Percentiles rank a stretch among this genome's conserved stretches.
phyloP scores from a whole-genome alignment of 2,329 filamentous ascomycete genomes.

The Sclerotinia subarctica region DNA sequence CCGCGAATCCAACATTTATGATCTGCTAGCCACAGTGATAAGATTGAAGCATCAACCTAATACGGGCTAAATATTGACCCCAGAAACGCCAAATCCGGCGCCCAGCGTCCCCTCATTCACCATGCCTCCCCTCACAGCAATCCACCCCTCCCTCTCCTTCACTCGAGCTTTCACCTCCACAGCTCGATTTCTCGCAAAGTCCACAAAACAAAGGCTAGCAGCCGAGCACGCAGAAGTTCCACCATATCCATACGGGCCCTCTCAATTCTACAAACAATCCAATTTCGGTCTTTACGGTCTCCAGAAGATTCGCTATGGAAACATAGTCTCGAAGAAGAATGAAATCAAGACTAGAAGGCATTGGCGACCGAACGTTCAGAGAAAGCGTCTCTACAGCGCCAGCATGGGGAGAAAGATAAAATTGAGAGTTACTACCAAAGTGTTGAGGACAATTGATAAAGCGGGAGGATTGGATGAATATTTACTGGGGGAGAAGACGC shows the following conservation, averaged over 20 bases:
- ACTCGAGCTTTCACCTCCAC: slow-evolving; percentile 39
- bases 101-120: slow-evolving; percentile 13
- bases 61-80: not conserved
- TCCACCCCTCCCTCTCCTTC: slow-evolving; percentile 33
- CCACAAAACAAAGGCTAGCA: slow-evolving; percentile 39
- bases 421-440: slow-evolving; percentile 65
- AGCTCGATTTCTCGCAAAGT: slow-evolving; percentile 36
- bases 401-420: slow-evolving; percentile 61
- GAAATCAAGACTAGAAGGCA: slow-evolving; percentile 67
- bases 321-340: slow-evolving; percentile 67
- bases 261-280: slow-evolving; percentile 73
- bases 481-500: slow-evolving; percentile 74
- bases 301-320: slow-evolving; percentile 72
- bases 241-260: slow-evolving; percentile 69
- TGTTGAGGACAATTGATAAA: slow-evolving; percentile 74
- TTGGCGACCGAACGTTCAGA: slow-evolving; percentile 68
- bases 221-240: slow-evolving; percentile 44
- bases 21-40: not conserved
- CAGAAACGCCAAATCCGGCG: not conserved
- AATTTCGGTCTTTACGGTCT: slow-evolving; percentile 71
- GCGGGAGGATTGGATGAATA: slow-evolving; percentile 90
- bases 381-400: slow-evolving; percentile 64
- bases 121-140: slow-evolving; percentile 30
- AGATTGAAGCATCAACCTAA: not conserved
- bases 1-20: not conserved